These are phyloP conservation scores for Pinus tabuliformis DNA, from an alignment of 75 land plant species.

Conservation along the genomic window DNA sequence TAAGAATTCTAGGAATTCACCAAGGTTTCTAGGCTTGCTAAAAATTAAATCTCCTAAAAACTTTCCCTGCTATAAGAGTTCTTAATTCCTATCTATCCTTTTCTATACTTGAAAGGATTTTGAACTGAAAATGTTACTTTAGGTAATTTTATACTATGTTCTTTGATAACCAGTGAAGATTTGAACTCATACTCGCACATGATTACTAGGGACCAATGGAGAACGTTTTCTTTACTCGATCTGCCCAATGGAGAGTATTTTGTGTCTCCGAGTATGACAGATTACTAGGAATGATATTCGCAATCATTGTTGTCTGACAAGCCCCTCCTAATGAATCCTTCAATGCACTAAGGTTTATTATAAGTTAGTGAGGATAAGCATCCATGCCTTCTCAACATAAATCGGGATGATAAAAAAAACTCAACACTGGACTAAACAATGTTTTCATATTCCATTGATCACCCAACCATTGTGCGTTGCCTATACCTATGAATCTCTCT, in stretches of 20 bases:
- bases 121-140: no score
- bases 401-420: neutral
- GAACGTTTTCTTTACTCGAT: constrained; percentile 22
- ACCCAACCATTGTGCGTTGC: neutral
- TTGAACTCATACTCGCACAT: no score
- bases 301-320: constrained; percentile 31
- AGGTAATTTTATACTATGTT: no score
- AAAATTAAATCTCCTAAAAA: no score
- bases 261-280: constrained; percentile 25
- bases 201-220: no score
- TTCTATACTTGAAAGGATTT: no score
- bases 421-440: neutral
- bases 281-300: constrained; percentile 19
- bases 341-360: neutral
- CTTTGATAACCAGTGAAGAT: no score
- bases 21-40: no score
- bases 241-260: constrained; percentile 31
- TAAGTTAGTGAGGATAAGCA: neutral
- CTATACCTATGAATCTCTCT: neutral
- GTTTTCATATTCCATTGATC: no score
- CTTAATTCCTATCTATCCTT: constrained; percentile 56
- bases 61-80: constrained; percentile 25
- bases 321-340: constrained; percentile 34
- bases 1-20: no score
- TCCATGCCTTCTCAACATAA: neutral